A percentile compares a stretch with the other conserved stretches of the same genome.
Conservation (phyloP, 768 basidiomycete species). For the Floccularia luteovirens region DNA sequence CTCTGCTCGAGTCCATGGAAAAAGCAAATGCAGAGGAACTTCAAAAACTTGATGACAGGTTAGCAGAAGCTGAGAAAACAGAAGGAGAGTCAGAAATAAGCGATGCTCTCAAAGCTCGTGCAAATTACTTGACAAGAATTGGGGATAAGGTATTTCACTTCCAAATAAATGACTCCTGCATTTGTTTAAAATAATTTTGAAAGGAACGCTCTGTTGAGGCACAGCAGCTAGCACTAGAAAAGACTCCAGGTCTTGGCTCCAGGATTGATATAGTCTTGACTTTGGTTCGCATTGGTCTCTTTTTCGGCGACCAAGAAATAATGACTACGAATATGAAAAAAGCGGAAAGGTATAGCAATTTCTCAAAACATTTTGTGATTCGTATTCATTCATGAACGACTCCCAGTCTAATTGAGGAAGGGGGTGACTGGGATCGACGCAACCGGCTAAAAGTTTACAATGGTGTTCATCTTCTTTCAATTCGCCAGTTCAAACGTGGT, state of each 20-base stretch:
- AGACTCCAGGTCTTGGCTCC: constrained; percentile 88
- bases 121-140: constrained; percentile 81
- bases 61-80: constrained; percentile 82
- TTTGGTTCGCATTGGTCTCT: constrained; percentile 84
- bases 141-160: constrained; percentile 60
- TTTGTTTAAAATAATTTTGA: background rate
- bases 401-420: constrained; percentile 82
- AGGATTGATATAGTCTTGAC: constrained; percentile 90
- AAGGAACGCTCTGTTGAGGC: constrained; percentile 81
- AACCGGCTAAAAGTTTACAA: constrained; percentile 96
- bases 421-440: constrained; percentile 96
- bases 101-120: constrained; percentile 78
- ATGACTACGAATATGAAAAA: constrained; percentile 66
- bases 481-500: constrained; percentile 86
- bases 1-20: constrained; percentile 52
- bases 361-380: background rate
- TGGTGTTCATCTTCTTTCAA: constrained; percentile 76
- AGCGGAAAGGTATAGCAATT: constrained; percentile 64
- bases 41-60: constrained; percentile 63
- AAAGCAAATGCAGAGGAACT: constrained; percentile 68
- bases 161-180: constrained; percentile 16
- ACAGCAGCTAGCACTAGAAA: constrained; percentile 77
- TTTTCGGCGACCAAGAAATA: constrained; percentile 73
- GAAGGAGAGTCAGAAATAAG: constrained; percentile 93
- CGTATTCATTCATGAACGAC: background rate